These are phyloP conservation scores for Drechslerella stenobrocha DNA, from an alignment of 2,329 filamentous ascomycete genomes.

Conservation along the genomic window DNA sequence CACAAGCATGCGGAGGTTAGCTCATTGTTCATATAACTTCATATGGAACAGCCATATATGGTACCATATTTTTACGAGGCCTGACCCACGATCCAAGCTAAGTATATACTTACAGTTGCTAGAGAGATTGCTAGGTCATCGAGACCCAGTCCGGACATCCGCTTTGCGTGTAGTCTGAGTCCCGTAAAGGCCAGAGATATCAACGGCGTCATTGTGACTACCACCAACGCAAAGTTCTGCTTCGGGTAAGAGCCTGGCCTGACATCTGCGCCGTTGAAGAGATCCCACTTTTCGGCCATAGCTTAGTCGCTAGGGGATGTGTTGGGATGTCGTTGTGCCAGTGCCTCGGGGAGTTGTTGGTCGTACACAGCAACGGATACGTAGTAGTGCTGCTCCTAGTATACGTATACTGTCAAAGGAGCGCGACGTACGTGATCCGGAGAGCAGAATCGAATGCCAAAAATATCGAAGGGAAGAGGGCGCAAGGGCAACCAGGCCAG, in stretches of 20 bases:
- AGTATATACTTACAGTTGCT: slow-evolving; percentile 53
- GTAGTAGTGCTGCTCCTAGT: no score
- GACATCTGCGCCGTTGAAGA: slow-evolving; percentile 10
- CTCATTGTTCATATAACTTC: background rate
- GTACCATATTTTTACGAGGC: no score
- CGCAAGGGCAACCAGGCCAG: no score
- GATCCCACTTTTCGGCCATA: slow-evolving; percentile 39
- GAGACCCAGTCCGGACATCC: slow-evolving; percentile 26
- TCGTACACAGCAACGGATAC: background rate
- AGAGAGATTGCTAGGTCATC: slow-evolving; percentile 57
- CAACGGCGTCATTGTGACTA: slow-evolving; percentile 24
- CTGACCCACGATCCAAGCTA: no score
- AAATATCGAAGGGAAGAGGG: no score
- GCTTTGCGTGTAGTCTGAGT: slow-evolving; percentile 36
- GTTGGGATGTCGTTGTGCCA: slow-evolving; percentile 22
- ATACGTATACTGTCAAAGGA: no score
- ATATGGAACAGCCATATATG: no score
- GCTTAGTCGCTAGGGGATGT: slow-evolving; percentile 13
- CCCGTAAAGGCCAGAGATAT: slow-evolving; percentile 33
- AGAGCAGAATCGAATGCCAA: no score
- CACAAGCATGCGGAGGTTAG: slow-evolving; percentile 48
- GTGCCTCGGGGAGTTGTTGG: background rate
- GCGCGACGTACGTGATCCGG: no score
- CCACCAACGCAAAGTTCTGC: slow-evolving; percentile 30
- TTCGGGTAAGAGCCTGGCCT: slow-evolving; percentile 37